These are phyloP conservation scores for Chaetomium fimeti DNA, from an alignment of 495 filamentous ascomycete genomes.

Conservation along the genomic window DNA sequence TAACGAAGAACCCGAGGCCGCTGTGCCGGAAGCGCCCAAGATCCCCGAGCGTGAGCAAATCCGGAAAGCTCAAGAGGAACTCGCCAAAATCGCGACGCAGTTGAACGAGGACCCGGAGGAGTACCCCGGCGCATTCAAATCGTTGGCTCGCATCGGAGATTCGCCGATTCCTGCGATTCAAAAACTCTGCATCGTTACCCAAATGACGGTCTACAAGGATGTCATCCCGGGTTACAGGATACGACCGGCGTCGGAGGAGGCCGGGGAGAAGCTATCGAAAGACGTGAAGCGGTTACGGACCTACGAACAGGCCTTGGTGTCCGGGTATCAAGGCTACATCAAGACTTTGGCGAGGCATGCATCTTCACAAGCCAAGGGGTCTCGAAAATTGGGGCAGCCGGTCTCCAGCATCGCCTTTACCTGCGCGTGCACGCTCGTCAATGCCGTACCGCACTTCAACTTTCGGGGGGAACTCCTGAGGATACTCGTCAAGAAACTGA, in stretches of 20 bases:
- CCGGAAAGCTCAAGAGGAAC: slow-evolving; percentile 82
- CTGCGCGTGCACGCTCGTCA: slow-evolving; percentile 77
- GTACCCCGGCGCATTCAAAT: slow-evolving; percentile 72
- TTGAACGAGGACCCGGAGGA: slow-evolving; percentile 95
- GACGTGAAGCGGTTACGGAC: slow-evolving; percentile 76
- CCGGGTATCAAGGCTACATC: slow-evolving; percentile 79
- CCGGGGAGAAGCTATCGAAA: slow-evolving; percentile 78
- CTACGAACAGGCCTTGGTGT: slow-evolving; percentile 80
- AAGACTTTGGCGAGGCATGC: slow-evolving; percentile 64
- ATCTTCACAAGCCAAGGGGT: slow-evolving; percentile 45
- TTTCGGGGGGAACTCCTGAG: slow-evolving; percentile 82
- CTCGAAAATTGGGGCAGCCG: slow-evolving; percentile 36
- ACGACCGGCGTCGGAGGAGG: slow-evolving; percentile 71
- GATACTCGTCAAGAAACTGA: slow-evolving; percentile 80
- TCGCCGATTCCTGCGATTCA: slow-evolving; percentile 69
- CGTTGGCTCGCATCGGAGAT: slow-evolving; percentile 70
- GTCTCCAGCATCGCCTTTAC: slow-evolving; percentile 73
- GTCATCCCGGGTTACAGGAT: slow-evolving; percentile 95
- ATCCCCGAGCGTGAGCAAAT: slow-evolving; percentile 75
- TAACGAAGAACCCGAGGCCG: slow-evolving; percentile 35
- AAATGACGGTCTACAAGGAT: slow-evolving; percentile 91
- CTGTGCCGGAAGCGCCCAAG: slow-evolving; percentile 55
- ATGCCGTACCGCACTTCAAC: slow-evolving; percentile 91
- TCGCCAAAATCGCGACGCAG: slow-evolving; percentile 74
- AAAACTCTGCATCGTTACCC: slow-evolving; percentile 79